Evolutionary conservation across 2,329 filamentous ascomycete species (phyloP).

Genomic region (Elsinoe ampelina): DNA sequence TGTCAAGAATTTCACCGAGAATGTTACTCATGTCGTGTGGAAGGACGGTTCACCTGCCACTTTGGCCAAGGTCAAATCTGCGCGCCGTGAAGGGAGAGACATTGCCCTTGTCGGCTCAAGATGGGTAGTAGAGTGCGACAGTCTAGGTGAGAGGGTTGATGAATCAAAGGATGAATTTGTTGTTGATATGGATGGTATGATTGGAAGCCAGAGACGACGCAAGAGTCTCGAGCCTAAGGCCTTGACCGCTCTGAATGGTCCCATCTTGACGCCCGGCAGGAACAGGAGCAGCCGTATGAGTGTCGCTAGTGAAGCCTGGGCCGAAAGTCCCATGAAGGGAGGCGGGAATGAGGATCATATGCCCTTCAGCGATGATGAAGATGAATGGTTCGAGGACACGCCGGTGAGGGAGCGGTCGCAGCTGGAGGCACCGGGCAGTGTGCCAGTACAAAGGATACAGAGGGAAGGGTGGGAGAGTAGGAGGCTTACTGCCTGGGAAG

Average conservation of each 20-base stretch:
- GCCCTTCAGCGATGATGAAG: conserved; percentile 18
- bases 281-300: conserved; percentile 19
- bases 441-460: conserved; percentile 26
- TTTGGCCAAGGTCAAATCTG: conserved; percentile 25
- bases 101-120: conserved; percentile 31
- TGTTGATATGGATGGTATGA: conserved; percentile 26
- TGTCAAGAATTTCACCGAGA: conserved; percentile 28
- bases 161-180: conserved; percentile 26
- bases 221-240: conserved; percentile 30
- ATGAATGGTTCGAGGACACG: conserved; percentile 24
- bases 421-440: conserved; percentile 25
- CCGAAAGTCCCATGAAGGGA: conserved; percentile 14
- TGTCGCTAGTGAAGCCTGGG: conserved; percentile 15
- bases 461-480: conserved; percentile 23
- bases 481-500: conserved; percentile 24
- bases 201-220: conserved; percentile 24
- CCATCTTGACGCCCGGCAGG: conserved; percentile 26
- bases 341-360: conserved; percentile 20
- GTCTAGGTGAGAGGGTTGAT: conserved; percentile 22
- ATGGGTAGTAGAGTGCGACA: conserved; percentile 30
- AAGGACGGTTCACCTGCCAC: conserved; percentile 30
- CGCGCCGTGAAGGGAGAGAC: conserved; percentile 25
- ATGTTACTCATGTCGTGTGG: conserved; percentile 30
- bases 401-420: conserved; percentile 20
- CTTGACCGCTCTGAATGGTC: conserved; percentile 25